Conservation (phyloP, 1,284 basidiomycete genomes). For the Gymnopus androsaceus region DNA sequence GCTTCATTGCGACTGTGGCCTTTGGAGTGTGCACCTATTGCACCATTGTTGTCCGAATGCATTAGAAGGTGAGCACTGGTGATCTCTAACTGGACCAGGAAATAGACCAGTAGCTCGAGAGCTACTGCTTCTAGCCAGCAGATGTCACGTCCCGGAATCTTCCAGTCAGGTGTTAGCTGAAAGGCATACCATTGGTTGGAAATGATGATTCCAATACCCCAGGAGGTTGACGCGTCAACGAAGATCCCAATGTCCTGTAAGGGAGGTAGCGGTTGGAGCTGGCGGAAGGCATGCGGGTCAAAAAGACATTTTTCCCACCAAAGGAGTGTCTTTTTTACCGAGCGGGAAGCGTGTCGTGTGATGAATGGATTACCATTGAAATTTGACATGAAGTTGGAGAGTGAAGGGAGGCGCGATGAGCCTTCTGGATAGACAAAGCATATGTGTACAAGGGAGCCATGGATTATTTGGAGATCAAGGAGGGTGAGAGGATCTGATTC, state of each 20-base stretch:
- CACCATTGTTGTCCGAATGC: slow-evolving; percentile 13
- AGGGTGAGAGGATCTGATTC: too few relatives aligned
- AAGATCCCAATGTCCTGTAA: not conserved
- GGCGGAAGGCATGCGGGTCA: not conserved
- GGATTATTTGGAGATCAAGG: too few relatives aligned
- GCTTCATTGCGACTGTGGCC: too few relatives aligned
- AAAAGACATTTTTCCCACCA: not conserved
- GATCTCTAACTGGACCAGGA: not conserved
- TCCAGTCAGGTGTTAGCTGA: not conserved
- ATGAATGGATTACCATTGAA: too few relatives aligned
- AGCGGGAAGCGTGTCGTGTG: too few relatives aligned
- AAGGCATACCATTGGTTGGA: not conserved
- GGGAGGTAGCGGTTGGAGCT: not conserved
- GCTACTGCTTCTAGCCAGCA: not conserved
- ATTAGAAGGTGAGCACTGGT: not conserved
- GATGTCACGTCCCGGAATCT: slow-evolving; percentile 2
- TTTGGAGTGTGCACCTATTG: too few relatives aligned
- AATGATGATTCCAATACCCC: slow-evolving; percentile 9
- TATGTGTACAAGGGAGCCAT: too few relatives aligned
- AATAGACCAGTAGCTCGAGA: not conserved
- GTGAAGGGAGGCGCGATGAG: too few relatives aligned
- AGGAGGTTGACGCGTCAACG: too few relatives aligned
- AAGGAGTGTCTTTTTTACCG: too few relatives aligned
- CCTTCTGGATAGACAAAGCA: too few relatives aligned
- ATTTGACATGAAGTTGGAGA: too few relatives aligned